These are phyloP conservation scores for Chaetoceros tenuissimus DNA, from an alignment of 108 stramenopile genomes.

Conservation along the genomic window DNA sequence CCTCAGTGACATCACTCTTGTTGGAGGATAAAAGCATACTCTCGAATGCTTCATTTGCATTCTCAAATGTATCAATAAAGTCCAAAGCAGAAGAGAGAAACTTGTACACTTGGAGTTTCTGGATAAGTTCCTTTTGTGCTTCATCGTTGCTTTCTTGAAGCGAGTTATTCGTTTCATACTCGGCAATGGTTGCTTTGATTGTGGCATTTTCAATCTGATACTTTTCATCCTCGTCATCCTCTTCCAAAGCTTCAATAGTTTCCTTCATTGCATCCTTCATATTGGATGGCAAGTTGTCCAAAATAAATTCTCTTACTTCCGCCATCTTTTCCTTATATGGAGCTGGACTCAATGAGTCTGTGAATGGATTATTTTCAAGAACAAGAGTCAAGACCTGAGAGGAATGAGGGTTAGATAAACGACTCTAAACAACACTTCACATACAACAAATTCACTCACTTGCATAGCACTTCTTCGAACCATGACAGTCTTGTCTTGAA, in stretches of 20 bases:
- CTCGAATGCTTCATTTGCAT: conserved; percentile 57
- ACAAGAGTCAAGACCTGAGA: conserved; percentile 61
- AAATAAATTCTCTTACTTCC: conserved; percentile 54
- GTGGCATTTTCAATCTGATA: conserved; percentile 65
- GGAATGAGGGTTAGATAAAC: neutral
- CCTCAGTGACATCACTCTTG: conserved; percentile 84
- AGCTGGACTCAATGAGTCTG: conserved; percentile 78
- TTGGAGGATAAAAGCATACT: conserved; percentile 77
- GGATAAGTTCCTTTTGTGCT: conserved; percentile 39
- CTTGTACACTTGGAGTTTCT: conserved; percentile 61
- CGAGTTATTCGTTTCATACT: conserved; percentile 10
- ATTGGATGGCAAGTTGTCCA: conserved; percentile 51
- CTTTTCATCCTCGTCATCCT: conserved; percentile 37
- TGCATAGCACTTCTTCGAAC: conserved; percentile 86
- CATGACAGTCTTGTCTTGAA: conserved; percentile 92
- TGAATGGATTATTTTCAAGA: conserved; percentile 93
- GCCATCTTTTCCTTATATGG: conserved; percentile 65
- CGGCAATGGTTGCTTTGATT: conserved; percentile 35
- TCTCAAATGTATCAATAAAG: conserved; percentile 76
- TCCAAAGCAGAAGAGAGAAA: conserved; percentile 71
- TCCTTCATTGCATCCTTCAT: conserved; percentile 55
- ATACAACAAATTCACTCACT: conserved; percentile 35
- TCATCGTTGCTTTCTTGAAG: conserved; percentile 12
- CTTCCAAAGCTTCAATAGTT: conserved; percentile 24
- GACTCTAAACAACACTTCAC: conserved; percentile 1